A percentile compares a stretch with the other conserved stretches of the same genome.
Conservation (phyloP, 345 rosid species). For the Corchorus olitorius region DNA sequence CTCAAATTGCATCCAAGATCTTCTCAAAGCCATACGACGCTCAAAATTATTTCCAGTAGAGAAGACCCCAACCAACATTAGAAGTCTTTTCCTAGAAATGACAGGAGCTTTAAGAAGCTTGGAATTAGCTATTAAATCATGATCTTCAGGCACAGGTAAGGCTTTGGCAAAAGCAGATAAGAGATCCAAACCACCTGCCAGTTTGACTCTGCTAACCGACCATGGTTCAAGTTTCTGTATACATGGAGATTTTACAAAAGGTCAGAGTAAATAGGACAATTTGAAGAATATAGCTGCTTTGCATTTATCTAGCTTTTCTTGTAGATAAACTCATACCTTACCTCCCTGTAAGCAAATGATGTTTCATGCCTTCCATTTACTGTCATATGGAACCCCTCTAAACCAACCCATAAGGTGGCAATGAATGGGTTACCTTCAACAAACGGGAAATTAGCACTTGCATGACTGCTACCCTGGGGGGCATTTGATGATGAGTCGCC, state of each 20-base stretch:
- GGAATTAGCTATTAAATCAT: conserved; percentile 52
- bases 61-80: conserved; percentile 79
- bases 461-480: conserved; percentile 44
- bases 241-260: conserved; percentile 6
- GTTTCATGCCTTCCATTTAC: conserved; percentile 89
- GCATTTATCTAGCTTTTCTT: conserved; percentile 4
- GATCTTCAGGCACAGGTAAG: conserved; percentile 73
- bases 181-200: conserved; percentile 59
- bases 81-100: conserved; percentile 44
- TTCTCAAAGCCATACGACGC: conserved; percentile 90
- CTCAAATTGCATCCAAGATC: conserved; percentile 89
- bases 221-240: conserved; percentile 86
- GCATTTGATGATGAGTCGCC: conserved; percentile 35
- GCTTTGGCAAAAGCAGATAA: conserved; percentile 70
- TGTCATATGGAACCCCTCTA: conserved; percentile 86
- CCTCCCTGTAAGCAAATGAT: conserved; percentile 80
- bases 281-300: conserved; percentile 6
- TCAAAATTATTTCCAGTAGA: conserved; percentile 89
- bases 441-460: conserved; percentile 70
- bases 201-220: conserved; percentile 62
- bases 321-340: conserved; percentile 38
- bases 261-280: conserved; percentile 13
- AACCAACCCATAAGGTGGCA: conserved; percentile 81
- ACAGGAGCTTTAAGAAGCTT: conserved; percentile 73
- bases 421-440: conserved; percentile 69